phyloP scores from a whole-genome alignment of 345 rosid species.

The Gossypium longicalyx region DNA sequence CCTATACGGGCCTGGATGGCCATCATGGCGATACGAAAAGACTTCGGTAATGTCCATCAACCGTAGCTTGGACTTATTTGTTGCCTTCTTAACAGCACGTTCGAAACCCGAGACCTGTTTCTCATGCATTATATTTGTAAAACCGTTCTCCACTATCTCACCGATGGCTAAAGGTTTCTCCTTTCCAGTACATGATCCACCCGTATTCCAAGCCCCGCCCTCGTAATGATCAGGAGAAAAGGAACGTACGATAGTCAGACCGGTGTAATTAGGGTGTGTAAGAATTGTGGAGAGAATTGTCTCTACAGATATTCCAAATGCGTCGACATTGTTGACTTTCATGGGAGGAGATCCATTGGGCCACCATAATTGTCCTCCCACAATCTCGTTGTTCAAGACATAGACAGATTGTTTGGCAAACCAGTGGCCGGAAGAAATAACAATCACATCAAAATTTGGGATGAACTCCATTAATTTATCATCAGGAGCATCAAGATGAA shows the following conservation, averaged over 20 bases:
- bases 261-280: slow-evolving; percentile 71
- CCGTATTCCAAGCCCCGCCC: slow-evolving; percentile 97
- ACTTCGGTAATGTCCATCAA: slow-evolving; percentile 83
- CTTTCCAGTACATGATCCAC: slow-evolving; percentile 96
- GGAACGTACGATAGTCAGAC: slow-evolving; percentile 71
- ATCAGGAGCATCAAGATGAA: slow-evolving; percentile 84
- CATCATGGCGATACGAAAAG: slow-evolving; percentile 89
- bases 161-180: slow-evolving; percentile 55
- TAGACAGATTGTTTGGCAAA: slow-evolving; percentile 93
- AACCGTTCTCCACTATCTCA: slow-evolving; percentile 71
- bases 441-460: slow-evolving; percentile 65
- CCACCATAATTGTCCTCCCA: slow-evolving; percentile 98
- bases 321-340: slow-evolving; percentile 80
- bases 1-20: slow-evolving; percentile 96
- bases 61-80: slow-evolving; percentile 49
- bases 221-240: slow-evolving; percentile 97
- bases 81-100: slow-evolving; percentile 37
- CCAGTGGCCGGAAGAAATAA: slow-evolving; percentile 97
- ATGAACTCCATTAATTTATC: slow-evolving; percentile 63
- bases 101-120: slow-evolving; percentile 72
- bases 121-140: slow-evolving; percentile 70
- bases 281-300: slow-evolving; percentile 63
- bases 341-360: slow-evolving; percentile 58
- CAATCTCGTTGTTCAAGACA: slow-evolving; percentile 68
- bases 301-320: slow-evolving; percentile 84